Percentiles rank a stretch among this genome's conserved stretches.
phyloP scores from a whole-genome alignment of 2,329 filamentous ascomycete genomes.

The Penicillium corylophilum region DNA sequence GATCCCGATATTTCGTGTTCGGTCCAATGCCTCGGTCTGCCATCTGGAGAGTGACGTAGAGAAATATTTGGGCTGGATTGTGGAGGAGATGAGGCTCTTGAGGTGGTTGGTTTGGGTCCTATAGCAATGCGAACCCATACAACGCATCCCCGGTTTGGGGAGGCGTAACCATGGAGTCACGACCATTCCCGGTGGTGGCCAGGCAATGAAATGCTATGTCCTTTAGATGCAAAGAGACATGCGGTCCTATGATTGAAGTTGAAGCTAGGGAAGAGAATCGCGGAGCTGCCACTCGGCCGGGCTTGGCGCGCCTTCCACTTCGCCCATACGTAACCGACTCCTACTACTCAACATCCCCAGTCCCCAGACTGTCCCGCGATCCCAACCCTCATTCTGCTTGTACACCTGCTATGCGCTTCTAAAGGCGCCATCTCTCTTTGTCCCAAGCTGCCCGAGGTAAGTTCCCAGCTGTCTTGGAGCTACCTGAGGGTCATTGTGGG shows the following conservation, averaged over 20 bases:
- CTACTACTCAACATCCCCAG: slow-evolving; percentile 4
- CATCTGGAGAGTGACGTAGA: slow-evolving; percentile 26
- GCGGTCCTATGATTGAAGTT: neutral
- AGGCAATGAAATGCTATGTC: slow-evolving; percentile 4
- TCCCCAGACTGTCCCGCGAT: neutral
- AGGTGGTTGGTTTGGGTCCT: slow-evolving; percentile 9
- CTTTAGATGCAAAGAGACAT: slow-evolving; percentile 5
- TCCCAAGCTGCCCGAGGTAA: slow-evolving; percentile 19
- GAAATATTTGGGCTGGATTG: slow-evolving; percentile 18
- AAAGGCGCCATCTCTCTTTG: neutral
- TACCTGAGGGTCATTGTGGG: slow-evolving; percentile 20
- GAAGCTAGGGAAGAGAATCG: slow-evolving; percentile 14
- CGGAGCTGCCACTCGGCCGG: slow-evolving; percentile 15
- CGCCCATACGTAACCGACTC: slow-evolving; percentile 18
- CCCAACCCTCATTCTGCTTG: neutral
- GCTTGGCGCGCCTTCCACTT: slow-evolving; percentile 24
- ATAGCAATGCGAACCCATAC: slow-evolving; percentile 18
- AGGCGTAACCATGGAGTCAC: slow-evolving; percentile 32
- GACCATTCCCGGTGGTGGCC: slow-evolving; percentile 26
- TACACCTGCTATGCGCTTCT: slow-evolving; percentile 7
- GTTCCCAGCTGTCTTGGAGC: slow-evolving; percentile 9
- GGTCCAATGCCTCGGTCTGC: slow-evolving; percentile 47
- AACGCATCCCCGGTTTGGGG: slow-evolving; percentile 25
- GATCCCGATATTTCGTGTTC: slow-evolving; percentile 92
- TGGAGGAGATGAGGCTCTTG: slow-evolving; percentile 8